Percentiles rank a stretch among this genome's conserved stretches.
phyloP scores from a whole-genome alignment of 306 rosid species.

The Citrullus amarus region DNA sequence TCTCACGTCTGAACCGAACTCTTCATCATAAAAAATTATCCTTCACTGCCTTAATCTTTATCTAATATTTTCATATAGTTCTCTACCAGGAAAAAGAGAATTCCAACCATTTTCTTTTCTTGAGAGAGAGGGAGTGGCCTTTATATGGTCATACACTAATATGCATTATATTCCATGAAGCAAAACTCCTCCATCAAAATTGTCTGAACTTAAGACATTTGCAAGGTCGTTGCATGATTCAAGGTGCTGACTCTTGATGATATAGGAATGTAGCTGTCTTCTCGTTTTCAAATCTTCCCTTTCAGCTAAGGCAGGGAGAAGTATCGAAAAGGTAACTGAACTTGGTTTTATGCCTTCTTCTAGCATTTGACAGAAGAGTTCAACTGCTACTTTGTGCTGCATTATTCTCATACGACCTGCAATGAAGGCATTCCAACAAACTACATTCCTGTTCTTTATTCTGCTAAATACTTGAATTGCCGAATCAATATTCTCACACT shows the following conservation, averaged over 20 bases:
- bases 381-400: constrained; percentile 21
- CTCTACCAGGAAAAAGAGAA: not conserved
- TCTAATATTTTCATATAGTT: not conserved
- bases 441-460: constrained; percentile 16
- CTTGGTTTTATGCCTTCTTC: constrained; percentile 25
- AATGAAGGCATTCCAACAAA: constrained; percentile 32
- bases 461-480: constrained; percentile 19
- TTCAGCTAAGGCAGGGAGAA: constrained; percentile 23
- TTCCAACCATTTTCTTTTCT: not conserved
- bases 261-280: constrained; percentile 26
- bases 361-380: constrained; percentile 25
- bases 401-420: constrained; percentile 20
- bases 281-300: constrained; percentile 16
- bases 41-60: not conserved
- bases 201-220: not conserved
- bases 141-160: not conserved
- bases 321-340: constrained; percentile 17
- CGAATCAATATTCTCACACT: constrained; percentile 15
- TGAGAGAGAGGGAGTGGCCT: not conserved
- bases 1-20: not conserved
- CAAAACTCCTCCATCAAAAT: not conserved
- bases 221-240: constrained; percentile 9
- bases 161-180: not conserved
- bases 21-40: not conserved
- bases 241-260: constrained; percentile 16